These are phyloP conservation scores for Friedmanniomyces simplex DNA, from an alignment of 495 filamentous ascomycete genomes.

Conservation along the genomic window DNA sequence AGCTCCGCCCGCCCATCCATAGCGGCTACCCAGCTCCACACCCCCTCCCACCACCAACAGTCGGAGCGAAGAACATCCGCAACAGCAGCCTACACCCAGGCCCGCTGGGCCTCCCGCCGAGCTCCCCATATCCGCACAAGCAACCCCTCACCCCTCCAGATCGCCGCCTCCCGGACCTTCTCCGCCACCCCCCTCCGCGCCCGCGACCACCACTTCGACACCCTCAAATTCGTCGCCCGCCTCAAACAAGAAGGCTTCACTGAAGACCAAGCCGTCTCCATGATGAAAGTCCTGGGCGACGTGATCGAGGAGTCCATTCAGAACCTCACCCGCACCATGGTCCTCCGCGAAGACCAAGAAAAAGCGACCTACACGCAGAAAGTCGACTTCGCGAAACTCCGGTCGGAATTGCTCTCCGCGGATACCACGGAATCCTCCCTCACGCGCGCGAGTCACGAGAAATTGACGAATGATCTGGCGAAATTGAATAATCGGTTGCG, in stretches of 20 bases:
- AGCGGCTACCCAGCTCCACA: neutral
- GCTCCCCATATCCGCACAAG: too few species aligned
- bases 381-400: conserved; percentile 97
- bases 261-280: conserved; percentile 85
- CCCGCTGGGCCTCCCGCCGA: conserved; percentile 1
- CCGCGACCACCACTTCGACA: conserved; percentile 95
- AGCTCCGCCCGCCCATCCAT: conserved; percentile 1
- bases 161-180: conserved; percentile 42
- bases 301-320: conserved; percentile 98
- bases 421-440: conserved; percentile 84
- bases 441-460: conserved; percentile 83
- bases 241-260: conserved; percentile 87
- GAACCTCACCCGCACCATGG: conserved; percentile 97
- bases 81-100: conserved; percentile 9
- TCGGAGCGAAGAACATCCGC: neutral
- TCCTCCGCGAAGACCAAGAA: conserved; percentile 83
- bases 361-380: conserved; percentile 93
- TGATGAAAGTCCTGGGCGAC: conserved; percentile 96
- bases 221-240: conserved; percentile 88
- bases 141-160: neutral
- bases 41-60: neutral
- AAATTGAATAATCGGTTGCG: conserved; percentile 80
- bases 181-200: conserved; percentile 50
- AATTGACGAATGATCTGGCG: conserved; percentile 84
- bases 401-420: conserved; percentile 80